Evolutionary conservation across 2,329 filamentous ascomycete species (phyloP), one percentile per base, ranked within the genome.

Genomic region (Neurospora crassa): DNA sequence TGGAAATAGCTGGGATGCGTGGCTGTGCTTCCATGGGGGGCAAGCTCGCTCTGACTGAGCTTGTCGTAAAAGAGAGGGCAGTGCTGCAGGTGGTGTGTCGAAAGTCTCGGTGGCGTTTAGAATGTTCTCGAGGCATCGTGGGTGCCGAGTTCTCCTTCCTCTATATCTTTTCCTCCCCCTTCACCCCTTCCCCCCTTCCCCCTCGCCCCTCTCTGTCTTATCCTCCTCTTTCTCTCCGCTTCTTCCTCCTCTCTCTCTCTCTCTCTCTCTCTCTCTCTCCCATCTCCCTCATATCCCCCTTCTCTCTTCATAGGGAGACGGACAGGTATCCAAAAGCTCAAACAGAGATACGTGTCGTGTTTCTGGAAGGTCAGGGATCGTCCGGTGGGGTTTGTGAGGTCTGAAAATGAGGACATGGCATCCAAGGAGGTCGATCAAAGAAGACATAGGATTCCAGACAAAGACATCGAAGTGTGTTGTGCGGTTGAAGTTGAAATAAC

Each of bases 181-280:
- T 7, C n/a, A 6, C 11, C 4, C 2, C 5, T n/a, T 1, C 6
- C 3, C n/a, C 10, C 3, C 8, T n/a, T 7, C 18, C 2, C 18
- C 11, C 8, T 12, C 41, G 5, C 18, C 3, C 18, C 18, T n/a
- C 18, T 29, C 29, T 29, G 2, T 4, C 29, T 4, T 4, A 4
- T 29, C 29, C 3, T 5, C 24, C 24, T 24, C 24, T 24, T 24
- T 24, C 2, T 24, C 24, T 24, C 24, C 24, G n/a, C n/a, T n/a
- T 29, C 24, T 29, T 29, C 24, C 24, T 3, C 2, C 24, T 29
- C 24, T 3, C 42, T 10, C 18, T 0, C 18, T 11, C 41, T 14
- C 41, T 14, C 18, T 16, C n/a, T n/a, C 10, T 8, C 10, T 0
- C 5, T 2, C 10, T 45, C 8, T 24, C 24, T 3, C 29, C 29